Evolutionary conservation across 2,329 filamentous ascomycete genomes (phyloP).

Genomic region (Parastagonospora avenae): DNA sequence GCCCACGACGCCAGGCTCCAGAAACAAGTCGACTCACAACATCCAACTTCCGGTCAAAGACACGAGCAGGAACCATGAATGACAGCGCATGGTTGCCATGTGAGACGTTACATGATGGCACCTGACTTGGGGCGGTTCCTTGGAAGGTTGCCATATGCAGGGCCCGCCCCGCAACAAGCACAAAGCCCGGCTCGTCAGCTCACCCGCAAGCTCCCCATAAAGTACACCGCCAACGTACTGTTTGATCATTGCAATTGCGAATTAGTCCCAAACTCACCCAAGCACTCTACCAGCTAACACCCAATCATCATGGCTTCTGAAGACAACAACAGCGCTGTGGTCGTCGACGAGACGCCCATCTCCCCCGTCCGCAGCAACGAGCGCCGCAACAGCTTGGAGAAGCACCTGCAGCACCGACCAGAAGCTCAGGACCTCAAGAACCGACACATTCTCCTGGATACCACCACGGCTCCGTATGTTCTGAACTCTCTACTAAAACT

Average conservation of each 20-base stretch:
- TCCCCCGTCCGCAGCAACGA: conserved; percentile 57
- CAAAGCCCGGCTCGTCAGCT: conserved; percentile 1
- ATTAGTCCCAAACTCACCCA: not conserved
- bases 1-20: not conserved
- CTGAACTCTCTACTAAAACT: conserved; percentile 49
- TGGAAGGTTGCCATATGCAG: conserved; percentile 21
- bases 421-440: conserved; percentile 68
- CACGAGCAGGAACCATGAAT: not conserved
- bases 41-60: not conserved
- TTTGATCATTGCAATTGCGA: conserved; percentile 5
- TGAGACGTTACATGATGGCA: conserved; percentile 19
- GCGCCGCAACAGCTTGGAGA: conserved; percentile 62
- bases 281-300: conserved; percentile 6
- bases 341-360: conserved; percentile 50
- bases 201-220: not conserved
- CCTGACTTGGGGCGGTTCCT: conserved; percentile 12
- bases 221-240: not conserved
- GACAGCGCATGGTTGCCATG: conserved; percentile 17
- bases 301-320: conserved; percentile 34
- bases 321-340: conserved; percentile 22
- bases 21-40: not conserved
- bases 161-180: conserved; percentile 30
- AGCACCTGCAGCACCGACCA: conserved; percentile 55
- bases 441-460: conserved; percentile 70
- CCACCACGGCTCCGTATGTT: conserved; percentile 68